Base-by-base conservation (phyloP, 768 basidiomycete species). In the Tulasnella sp. region DNA sequence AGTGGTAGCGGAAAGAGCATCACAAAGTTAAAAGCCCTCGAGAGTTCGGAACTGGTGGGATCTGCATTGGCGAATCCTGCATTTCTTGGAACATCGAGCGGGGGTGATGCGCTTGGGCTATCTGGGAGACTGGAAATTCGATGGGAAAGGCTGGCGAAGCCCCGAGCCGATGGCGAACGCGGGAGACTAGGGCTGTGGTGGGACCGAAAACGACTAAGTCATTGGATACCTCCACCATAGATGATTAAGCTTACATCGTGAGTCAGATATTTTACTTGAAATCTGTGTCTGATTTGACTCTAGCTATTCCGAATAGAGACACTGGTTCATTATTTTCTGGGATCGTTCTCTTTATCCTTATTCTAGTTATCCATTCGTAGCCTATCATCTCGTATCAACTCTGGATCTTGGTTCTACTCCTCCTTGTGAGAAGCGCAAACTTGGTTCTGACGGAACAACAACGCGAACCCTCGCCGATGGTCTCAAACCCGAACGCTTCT, bases 51-150 rank as follows among this genome's bases (percentile, higher is more conserved):
- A 66, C 76, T 40, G 75, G 86, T 8, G 87, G 87, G 12, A 80
- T 85, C 71, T 5, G 85, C 87, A 3, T 80, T 89, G 40, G 91
- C 89, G 83, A 94, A 94, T 77, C 83, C 86, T 1, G 89, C 91
- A 1, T 81, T 94, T 2, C 39, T 41, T 22, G 67, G 67, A 36
- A 34, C 39, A 1, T 47, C 64, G 3, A 66, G 19, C 35, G 67
- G 81, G 6, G 84, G 86, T 3, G 75, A 80, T 47, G 75, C 78
- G 5, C 90, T 90, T 3, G 64, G 92, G 32, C 79, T 94, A 40
- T 78, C 83, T 1, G 88, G 88, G 1, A 80, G 84, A 67, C 79
- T 90, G 74, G 89, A 92, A 76, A 80, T 88, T 2, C 83, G 90
- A 3, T 91, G 90, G 88, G 89, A 91, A 77, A 81, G 85, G 47